Percentiles rank a stretch among this genome's conserved stretches.
These are phyloP conservation scores for Aspergillus terreus DNA, from an alignment of 2,329 filamentous ascomycete species.

Conservation along the genomic window DNA sequence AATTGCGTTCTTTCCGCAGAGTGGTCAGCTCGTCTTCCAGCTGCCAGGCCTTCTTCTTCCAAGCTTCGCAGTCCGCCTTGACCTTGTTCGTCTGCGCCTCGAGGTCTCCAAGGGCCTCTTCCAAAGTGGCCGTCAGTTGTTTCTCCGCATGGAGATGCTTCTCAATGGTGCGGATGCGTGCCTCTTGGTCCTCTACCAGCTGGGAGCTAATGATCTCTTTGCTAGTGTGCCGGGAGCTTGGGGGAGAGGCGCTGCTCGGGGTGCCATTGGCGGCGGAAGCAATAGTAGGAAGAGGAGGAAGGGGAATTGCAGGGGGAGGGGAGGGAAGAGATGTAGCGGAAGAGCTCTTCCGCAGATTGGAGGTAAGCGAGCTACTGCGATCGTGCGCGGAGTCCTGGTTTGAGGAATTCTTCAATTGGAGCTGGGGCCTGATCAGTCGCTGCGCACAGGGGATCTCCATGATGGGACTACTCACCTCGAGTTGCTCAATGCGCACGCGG, in stretches of 20 bases:
- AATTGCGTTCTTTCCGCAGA: constrained; percentile 57
- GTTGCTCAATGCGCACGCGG: constrained; percentile 56
- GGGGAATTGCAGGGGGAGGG: constrained; percentile 90
- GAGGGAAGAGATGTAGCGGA: constrained; percentile 84
- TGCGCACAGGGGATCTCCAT: background rate
- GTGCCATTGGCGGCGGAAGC: constrained; percentile 49
- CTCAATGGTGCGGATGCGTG: constrained; percentile 90
- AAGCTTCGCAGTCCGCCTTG: constrained; percentile 83
- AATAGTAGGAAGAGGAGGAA: constrained; percentile 77
- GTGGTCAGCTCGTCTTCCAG: constrained; percentile 61
- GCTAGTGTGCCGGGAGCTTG: constrained; percentile 69
- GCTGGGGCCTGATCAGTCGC: constrained; percentile 23
- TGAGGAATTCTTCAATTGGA: constrained; percentile 41
- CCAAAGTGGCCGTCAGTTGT: constrained; percentile 89
- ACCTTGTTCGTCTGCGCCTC: constrained; percentile 89
- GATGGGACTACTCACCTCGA: constrained; percentile 62
- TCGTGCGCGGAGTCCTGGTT: constrained; percentile 43
- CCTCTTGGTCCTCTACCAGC: constrained; percentile 91
- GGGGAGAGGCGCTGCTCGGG: constrained; percentile 53
- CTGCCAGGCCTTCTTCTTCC: constrained; percentile 78
- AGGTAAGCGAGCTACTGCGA: constrained; percentile 57
- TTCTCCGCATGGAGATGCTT: constrained; percentile 96
- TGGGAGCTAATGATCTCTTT: constrained; percentile 77
- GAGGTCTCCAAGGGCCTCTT: constrained; percentile 91
- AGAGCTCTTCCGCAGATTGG: constrained; percentile 77